Conservation (phyloP, 108 stramenopile genomes). For the Craspedostauros australis region DNA sequence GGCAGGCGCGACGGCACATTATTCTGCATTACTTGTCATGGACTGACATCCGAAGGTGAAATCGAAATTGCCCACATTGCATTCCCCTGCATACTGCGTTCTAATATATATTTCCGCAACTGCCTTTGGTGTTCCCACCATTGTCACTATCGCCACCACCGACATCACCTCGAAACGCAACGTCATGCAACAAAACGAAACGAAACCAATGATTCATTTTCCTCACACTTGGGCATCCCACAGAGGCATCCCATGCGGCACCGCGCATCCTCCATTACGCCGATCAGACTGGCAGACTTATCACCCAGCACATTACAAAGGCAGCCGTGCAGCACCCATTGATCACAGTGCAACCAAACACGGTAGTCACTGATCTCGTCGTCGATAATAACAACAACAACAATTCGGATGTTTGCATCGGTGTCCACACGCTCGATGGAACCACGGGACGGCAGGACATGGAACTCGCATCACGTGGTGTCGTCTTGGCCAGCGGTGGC, state of each 20-base stretch:
- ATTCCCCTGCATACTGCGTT: too few relatives aligned
- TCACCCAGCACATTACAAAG: slow-evolving; percentile 78
- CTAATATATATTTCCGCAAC: too few relatives aligned
- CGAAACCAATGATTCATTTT: too few relatives aligned
- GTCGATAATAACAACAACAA: slow-evolving; percentile 23
- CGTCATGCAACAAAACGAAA: too few relatives aligned
- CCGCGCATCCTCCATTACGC: slow-evolving; percentile 87
- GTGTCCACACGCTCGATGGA: slow-evolving; percentile 40
- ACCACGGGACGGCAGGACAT: slow-evolving; percentile 23
- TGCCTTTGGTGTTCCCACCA: too few relatives aligned
- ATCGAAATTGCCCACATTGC: too few relatives aligned
- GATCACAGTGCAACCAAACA: slow-evolving; percentile 68
- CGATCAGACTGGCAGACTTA: slow-evolving; percentile 86
- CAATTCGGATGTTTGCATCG: slow-evolving; percentile 38
- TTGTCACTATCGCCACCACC: too few relatives aligned
- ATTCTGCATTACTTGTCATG: too few relatives aligned
- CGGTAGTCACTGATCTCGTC: slow-evolving; percentile 85
- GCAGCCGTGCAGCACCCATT: slow-evolving; percentile 78
- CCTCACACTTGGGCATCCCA: background rate
- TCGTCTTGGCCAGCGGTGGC: slow-evolving; percentile 86
- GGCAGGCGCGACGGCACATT: too few relatives aligned
- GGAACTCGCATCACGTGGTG: slow-evolving; percentile 58
- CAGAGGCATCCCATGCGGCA: slow-evolving; percentile 86
- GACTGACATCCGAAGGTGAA: too few relatives aligned
- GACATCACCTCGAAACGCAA: too few relatives aligned